Evolutionary conservation across 805 yeast species (phyloP), one percentile per base, ranked within the genome.

Genomic region (Grigorovia transvaalensis): DNA sequence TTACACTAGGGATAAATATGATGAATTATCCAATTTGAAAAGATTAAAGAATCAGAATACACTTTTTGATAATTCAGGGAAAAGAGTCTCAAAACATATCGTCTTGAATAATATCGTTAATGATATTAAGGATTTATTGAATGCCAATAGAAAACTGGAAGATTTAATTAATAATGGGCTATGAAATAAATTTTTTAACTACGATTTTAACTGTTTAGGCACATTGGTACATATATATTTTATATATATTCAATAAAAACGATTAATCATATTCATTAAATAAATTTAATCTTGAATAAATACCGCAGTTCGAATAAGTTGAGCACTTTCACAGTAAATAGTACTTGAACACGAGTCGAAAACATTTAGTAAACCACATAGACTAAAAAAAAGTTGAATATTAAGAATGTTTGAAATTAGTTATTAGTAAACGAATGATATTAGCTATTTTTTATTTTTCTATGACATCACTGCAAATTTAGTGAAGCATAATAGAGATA

Each of bases 1-100:
- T 48, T 55, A 59, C 17, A 65, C 65, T 18, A 67, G 65, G 50
- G 54, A 56, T 17, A 53, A 60, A 11, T 68, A 65, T 51, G 65
- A 65, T 29, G 57, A 58, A 13, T 52, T 68, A 45, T 56, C 58
- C n/a, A 55, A 52, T 11, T 44, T 62, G 50, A 53, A 65, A 19
- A 55, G 56, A 44, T 56, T 15, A 15, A 38, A 19, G 54, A n/a
- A 15, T 15, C 29, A 15, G 41, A 20, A 50, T 38, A 13, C 9
- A 7, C 17, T 7, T 13, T 7, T 7, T 13, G 42, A n/a, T 13
- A 38, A 7, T 38, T 13, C 18, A 7, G 17, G 17, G 3, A 64
- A 60, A 50, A 59, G 71, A 49, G 57, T 65, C 19, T 66, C 71
- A n/a, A 68, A 68, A 48, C 61, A 66, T 52, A 55, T 59, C 4